A percentile compares a stretch with the other conserved stretches of the same genome.
phyloP scores from a whole-genome alignment of 2,329 filamentous ascomycete species.

The Alternaria ethzedia region DNA sequence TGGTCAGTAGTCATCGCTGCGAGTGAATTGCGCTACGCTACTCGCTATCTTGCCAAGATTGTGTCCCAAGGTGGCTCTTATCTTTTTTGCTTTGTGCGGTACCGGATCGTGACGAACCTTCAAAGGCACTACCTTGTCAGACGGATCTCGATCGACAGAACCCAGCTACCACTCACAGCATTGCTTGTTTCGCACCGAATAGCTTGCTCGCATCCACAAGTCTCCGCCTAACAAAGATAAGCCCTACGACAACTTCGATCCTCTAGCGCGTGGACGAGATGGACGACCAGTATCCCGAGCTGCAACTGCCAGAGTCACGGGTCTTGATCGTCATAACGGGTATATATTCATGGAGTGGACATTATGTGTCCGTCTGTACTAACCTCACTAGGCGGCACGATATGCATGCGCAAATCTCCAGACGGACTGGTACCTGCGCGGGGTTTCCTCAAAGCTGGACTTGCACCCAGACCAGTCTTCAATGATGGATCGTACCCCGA shows the following conservation, averaged over 20 bases:
- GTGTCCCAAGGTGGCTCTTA: slow-evolving; percentile 5
- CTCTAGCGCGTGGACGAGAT: slow-evolving; percentile 21
- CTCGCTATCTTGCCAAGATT: slow-evolving; percentile 5
- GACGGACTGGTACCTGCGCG: slow-evolving; percentile 76
- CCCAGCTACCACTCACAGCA: neutral
- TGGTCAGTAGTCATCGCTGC: slow-evolving; percentile 1
- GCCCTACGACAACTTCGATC: neutral
- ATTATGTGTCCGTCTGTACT: neutral
- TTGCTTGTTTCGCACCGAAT: neutral
- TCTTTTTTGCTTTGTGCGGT: slow-evolving; percentile 13
- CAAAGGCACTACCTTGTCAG: slow-evolving; percentile 2
- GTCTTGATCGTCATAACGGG: slow-evolving; percentile 92
- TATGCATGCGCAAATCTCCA: slow-evolving; percentile 85
- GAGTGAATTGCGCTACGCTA: slow-evolving; percentile 2
- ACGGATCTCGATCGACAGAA: neutral
- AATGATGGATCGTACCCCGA: slow-evolving; percentile 73
- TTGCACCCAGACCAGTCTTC: slow-evolving; percentile 83
- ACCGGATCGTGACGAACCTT: slow-evolving; percentile 12
- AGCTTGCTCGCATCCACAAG: neutral
- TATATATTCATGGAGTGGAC: slow-evolving; percentile 30
- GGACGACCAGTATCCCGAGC: slow-evolving; percentile 36
- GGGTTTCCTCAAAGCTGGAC: slow-evolving; percentile 81
- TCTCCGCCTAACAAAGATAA: neutral
- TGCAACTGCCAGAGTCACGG: slow-evolving; percentile 70
- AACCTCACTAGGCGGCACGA: slow-evolving; percentile 66